phyloP scores from a whole-genome alignment of 106 monocot genomes.

The Phalaenopsis equestris region DNA sequence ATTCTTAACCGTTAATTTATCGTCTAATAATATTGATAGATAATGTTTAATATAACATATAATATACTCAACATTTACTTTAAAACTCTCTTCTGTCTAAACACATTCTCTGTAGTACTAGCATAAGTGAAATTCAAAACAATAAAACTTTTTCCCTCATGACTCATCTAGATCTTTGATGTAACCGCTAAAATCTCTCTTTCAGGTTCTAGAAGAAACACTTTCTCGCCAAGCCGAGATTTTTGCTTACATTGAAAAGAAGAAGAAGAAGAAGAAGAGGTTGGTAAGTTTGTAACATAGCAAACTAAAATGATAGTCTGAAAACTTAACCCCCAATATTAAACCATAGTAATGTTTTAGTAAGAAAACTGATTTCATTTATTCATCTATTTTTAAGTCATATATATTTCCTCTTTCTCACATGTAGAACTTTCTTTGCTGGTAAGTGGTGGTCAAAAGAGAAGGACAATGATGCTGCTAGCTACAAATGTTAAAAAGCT shows the following conservation, averaged over 20 bases:
- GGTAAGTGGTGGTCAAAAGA: constrained; percentile 20
- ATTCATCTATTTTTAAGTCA: not conserved
- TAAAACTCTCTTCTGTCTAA: no score
- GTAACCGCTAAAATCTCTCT: constrained; percentile 2
- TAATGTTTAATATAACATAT: no score
- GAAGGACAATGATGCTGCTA: not conserved
- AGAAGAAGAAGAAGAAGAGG: constrained; percentile 53
- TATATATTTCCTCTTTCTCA: not conserved
- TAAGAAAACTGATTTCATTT: not conserved
- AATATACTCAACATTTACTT: no score
- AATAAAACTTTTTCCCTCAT: not conserved
- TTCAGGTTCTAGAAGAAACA: constrained; percentile 52
- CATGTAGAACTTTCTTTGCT: constrained; percentile 37
- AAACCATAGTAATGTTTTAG: not conserved
- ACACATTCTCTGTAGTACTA: no score
- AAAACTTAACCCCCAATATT: not conserved
- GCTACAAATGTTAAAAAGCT: constrained; percentile 5
- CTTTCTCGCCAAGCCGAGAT: constrained; percentile 44
- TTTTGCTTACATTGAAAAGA: constrained; percentile 62
- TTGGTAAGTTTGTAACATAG: constrained; percentile 26
- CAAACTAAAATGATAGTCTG: not conserved
- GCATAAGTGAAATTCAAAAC: no score
- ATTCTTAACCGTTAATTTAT: no score
- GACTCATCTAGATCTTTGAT: not conserved
- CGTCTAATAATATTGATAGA: no score